Evolutionary conservation across 148 eudicot genomes (phyloP).

Genomic region (Vaccinium myrtillus): DNA sequence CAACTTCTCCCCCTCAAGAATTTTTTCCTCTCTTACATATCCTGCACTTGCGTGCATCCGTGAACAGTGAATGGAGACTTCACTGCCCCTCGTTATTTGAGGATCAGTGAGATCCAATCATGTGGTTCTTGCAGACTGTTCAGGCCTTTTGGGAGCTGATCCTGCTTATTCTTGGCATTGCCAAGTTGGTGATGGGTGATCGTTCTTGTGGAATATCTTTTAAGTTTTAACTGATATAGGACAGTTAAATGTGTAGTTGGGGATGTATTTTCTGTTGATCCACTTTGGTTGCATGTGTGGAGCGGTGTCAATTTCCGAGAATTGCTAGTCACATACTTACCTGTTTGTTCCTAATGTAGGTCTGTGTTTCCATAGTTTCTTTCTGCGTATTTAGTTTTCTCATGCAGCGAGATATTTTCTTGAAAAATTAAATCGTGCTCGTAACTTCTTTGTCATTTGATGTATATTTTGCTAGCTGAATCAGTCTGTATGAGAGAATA

Average conservation of each 20-base stretch:
- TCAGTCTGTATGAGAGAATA: not conserved
- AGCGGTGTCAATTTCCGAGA: not conserved
- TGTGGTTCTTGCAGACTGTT: not conserved
- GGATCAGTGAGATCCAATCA: not conserved
- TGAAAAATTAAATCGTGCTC: not conserved
- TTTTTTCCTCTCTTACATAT: not conserved
- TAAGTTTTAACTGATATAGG: not conserved
- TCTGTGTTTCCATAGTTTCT: not conserved
- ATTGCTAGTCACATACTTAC: not conserved
- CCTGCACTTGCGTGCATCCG: not conserved
- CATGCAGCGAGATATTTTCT: not conserved
- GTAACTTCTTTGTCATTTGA: not conserved
- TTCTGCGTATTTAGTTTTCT: not conserved
- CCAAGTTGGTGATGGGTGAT: not conserved
- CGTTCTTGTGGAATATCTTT: not conserved
- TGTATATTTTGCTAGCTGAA: not conserved
- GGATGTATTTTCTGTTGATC: not conserved
- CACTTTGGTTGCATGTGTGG: not conserved
- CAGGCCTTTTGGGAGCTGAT: not conserved
- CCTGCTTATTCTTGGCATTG: not conserved
- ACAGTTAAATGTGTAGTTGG: not conserved
- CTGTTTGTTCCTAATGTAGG: not conserved
- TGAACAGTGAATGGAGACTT: not conserved
- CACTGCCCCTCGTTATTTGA: not conserved
- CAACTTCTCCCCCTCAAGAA: not conserved